Conservation (phyloP, 192 early-diverging fungal genomes). For the Backusella macrospora region DNA sequence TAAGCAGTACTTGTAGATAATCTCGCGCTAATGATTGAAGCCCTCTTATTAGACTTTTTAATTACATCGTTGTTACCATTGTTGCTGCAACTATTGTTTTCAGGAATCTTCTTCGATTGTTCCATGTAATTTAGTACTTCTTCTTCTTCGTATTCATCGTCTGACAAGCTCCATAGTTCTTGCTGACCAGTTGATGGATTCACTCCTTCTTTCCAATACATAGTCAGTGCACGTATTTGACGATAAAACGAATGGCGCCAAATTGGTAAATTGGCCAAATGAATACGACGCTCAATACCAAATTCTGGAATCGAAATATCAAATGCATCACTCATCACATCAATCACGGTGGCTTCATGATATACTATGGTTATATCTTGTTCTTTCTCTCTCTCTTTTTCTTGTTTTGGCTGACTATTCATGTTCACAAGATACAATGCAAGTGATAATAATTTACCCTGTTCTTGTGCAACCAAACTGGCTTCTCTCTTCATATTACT, state of each 20-base stretch:
- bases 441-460: constrained; percentile 65
- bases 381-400: constrained; percentile 48
- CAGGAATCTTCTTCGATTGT: background rate
- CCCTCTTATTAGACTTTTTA: constrained; percentile 18
- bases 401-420: constrained; percentile 24
- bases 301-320: constrained; percentile 74
- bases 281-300: constrained; percentile 71
- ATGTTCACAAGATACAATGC: constrained; percentile 59
- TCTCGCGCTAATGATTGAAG: constrained; percentile 21
- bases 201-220: constrained; percentile 54
- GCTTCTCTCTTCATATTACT: constrained; percentile 81
- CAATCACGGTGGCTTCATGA: constrained; percentile 65
- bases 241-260: constrained; percentile 43
- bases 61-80: background rate
- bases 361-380: constrained; percentile 39
- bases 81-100: background rate
- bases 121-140: background rate
- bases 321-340: constrained; percentile 64
- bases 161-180: constrained; percentile 14
- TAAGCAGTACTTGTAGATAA: constrained; percentile 28
- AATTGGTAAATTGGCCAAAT: constrained; percentile 57
- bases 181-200: constrained; percentile 19
- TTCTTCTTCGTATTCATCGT: constrained; percentile 38
- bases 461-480: constrained; percentile 71
- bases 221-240: constrained; percentile 35